Base-by-base conservation (phyloP, 2,329 filamentous ascomycete species). In the Fonsecaea monophora region DNA sequence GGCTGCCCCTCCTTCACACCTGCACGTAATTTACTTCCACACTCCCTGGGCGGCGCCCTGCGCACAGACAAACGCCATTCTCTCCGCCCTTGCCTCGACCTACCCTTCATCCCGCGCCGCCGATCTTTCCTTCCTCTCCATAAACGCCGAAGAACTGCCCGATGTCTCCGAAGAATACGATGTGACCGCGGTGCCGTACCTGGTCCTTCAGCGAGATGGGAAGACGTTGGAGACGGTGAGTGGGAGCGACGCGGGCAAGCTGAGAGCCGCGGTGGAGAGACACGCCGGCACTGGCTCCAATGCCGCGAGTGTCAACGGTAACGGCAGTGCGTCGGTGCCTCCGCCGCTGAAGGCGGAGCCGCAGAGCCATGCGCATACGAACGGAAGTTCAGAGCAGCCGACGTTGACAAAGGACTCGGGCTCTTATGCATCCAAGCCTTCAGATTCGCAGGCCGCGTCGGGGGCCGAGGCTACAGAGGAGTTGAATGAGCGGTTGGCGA, bases 31-130 rank as follows among this genome's bases (percentile, higher is more conserved):
- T 76, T 97, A 94, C 78, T 99, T 99, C 84, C 91, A 98, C 79
- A 93, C 95, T 21, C 91, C 94, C 72, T 99, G 95, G 95, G 95
- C 95, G 35, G 93, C 93, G 67, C 95, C 95, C 54, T 98, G 95
- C 84, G 89, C 91, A 70, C 93, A 97, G 81, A 98, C 98, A 94
- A 88, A 87, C 73, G 91, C 89, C 59, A 91, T 98, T 73, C 87
- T 99, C 71, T 85, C 87, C 76, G 90, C 92, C 25, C 91, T 99
- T 71, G 94, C 94, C 71, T 88, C 89, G 75, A 92, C 94, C 78
- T 97, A 96, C 81, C 88, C 92, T 68, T 84, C 86, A 74, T 53
- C 59, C 45, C 59, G 59, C 59, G 84, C 86, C 71, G 82, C 85
- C 70, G 82, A 85, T 64, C 90, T 94, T 72, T 88, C 88, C 73